Percentiles rank a stretch among this genome's conserved stretches.
phyloP scores from a whole-genome alignment of 2,329 filamentous ascomycete species.

The Xylaria sp. region DNA sequence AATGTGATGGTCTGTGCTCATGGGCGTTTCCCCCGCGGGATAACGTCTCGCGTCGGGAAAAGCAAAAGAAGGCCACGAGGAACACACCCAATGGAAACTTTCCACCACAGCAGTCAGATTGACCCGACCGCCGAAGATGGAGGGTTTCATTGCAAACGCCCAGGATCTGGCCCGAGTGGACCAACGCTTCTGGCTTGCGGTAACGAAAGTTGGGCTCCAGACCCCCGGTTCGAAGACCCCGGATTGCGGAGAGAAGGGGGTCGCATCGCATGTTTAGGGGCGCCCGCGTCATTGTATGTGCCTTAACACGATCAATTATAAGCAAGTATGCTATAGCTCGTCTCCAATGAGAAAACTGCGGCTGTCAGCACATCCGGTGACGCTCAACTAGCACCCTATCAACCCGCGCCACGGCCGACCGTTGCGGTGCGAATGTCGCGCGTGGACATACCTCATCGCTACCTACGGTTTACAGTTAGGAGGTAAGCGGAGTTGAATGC shows the following conservation, averaged over 20 bases:
- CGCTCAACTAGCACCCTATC: conserved; percentile 8
- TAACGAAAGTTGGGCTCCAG: not conserved
- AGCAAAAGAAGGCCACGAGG: too few relatives aligned
- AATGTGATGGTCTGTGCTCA: too few relatives aligned
- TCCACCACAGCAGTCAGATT: too few relatives aligned
- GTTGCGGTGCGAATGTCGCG: not conserved
- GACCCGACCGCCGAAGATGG: not conserved
- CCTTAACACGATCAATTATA: conserved; percentile 14
- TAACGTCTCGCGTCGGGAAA: too few relatives aligned
- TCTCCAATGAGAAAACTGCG: conserved; percentile 13
- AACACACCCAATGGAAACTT: not conserved
- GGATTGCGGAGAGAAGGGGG: conserved; percentile 16
- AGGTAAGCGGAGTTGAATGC: not conserved
- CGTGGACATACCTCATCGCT: conserved; percentile 5
- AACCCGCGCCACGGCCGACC: conserved; percentile 14
- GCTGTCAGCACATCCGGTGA: not conserved
- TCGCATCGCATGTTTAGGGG: conserved; percentile 17
- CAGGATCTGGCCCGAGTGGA: not conserved
- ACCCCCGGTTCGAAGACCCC: conserved; percentile 8
- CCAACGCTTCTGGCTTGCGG: not conserved
- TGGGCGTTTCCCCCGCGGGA: too few relatives aligned
- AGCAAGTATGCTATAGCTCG: not conserved
- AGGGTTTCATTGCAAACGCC: not conserved
- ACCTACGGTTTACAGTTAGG: not conserved
- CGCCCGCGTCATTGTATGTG: conserved; percentile 19